Conservation (phyloP, 805 yeast genomes). For the Starmerella potacharoeniae region DNA sequence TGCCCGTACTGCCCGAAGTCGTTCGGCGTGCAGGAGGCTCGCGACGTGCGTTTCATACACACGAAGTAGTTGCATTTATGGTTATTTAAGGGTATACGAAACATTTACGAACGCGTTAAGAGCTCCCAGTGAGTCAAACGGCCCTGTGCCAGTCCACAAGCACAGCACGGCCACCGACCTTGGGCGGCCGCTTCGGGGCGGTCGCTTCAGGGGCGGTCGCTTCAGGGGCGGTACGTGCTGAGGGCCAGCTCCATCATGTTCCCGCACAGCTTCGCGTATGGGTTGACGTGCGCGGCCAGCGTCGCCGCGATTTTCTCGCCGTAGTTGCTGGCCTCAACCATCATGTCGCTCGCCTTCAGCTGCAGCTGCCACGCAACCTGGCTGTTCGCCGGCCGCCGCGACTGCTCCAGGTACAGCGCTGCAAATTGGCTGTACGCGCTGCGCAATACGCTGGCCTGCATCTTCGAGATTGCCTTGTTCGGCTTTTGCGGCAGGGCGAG, state of each 20-base stretch:
- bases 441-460: conserved; percentile 27
- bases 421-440: conserved; percentile 28
- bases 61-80: not conserved
- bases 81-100: not conserved
- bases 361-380: conserved; percentile 24
- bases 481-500: conserved; percentile 22
- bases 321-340: conserved; percentile 24
- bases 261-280: conserved; percentile 30
- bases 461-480: conserved; percentile 18
- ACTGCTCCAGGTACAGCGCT: conserved; percentile 22
- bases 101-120: not conserved
- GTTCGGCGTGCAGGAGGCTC: not conserved
- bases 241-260: conserved; percentile 23
- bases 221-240: not conserved
- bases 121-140: no score
- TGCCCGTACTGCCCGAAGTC: conserved; percentile 1
- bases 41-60: not conserved
- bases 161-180: no score
- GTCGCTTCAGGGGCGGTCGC: not conserved
- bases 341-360: conserved; percentile 24
- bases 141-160: no score
- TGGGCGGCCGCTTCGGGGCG: not conserved
- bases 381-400: conserved; percentile 11
- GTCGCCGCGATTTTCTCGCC: conserved; percentile 27
- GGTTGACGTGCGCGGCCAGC: conserved; percentile 25